Conservation (phyloP, 2,329 filamentous ascomycete genomes). For the Aspergillus sp. region DNA sequence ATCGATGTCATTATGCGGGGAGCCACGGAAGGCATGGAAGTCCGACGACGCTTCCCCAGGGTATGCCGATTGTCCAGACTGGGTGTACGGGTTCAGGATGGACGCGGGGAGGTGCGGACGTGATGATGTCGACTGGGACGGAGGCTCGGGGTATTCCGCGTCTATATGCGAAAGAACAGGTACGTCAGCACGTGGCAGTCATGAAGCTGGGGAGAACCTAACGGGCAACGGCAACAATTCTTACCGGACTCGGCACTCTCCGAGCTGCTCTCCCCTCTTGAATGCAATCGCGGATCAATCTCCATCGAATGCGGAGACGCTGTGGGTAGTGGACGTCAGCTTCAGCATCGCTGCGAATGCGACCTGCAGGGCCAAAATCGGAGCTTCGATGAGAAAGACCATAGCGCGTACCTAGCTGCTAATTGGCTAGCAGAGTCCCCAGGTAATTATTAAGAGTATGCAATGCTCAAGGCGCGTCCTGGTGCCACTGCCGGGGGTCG, state of each 20-base stretch:
- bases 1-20: slow-evolving; percentile 13
- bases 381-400: not conserved
- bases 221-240: not conserved
- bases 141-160: slow-evolving; percentile 29
- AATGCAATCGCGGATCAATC: slow-evolving; percentile 34
- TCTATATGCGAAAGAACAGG: slow-evolving; percentile 8
- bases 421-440: not conserved
- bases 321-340: slow-evolving; percentile 10
- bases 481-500: not conserved
- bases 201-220: slow-evolving; percentile 1
- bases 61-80: slow-evolving; percentile 9
- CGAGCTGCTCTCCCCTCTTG: slow-evolving; percentile 17
- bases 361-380: not conserved
- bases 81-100: slow-evolving; percentile 14
- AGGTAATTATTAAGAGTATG: not conserved
- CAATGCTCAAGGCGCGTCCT: slow-evolving; percentile 19
- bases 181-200: slow-evolving; percentile 8
- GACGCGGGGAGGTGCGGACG: slow-evolving; percentile 14
- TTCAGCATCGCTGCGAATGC: slow-evolving; percentile 1
- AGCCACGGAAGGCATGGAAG: not conserved
- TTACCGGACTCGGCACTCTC: slow-evolving; percentile 11
- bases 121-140: slow-evolving; percentile 22
- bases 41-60: slow-evolving; percentile 1
- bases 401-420: not conserved
- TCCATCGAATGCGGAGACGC: slow-evolving; percentile 28